phyloP scores from a whole-genome alignment of 768 basidiomycete species.

The Podaxis sp. region DNA sequence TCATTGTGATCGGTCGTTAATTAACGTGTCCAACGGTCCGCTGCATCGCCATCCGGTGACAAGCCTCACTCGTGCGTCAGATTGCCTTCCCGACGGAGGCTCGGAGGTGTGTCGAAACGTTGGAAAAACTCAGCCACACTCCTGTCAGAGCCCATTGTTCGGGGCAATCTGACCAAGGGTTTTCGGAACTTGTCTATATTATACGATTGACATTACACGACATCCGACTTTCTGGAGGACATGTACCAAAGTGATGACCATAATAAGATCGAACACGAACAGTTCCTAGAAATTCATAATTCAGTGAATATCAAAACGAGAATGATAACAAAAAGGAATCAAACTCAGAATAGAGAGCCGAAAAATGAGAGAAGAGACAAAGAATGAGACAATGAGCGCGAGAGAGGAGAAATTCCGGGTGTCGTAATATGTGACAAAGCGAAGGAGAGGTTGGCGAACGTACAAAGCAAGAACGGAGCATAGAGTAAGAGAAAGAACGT shows the following conservation, averaged over 20 bases:
- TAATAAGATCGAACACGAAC: neutral
- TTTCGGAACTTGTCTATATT: neutral
- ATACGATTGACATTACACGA: conserved; percentile 7
- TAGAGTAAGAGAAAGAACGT: conserved; percentile 1
- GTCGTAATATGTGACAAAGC: neutral
- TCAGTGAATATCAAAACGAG: neutral
- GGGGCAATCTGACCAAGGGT: neutral
- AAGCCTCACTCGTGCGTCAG: too few species aligned
- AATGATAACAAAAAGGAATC: neutral
- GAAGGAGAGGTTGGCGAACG: conserved; percentile 15
- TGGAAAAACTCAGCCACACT: too few species aligned
- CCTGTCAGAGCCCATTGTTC: too few species aligned
- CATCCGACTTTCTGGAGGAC: neutral
- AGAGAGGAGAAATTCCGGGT: neutral
- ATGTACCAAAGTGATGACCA: neutral
- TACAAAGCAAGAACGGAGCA: conserved; percentile 13
- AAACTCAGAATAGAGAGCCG: neutral
- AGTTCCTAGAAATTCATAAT: conserved; percentile 7
- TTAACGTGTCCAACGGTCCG: too few species aligned
- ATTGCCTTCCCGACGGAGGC: too few species aligned
- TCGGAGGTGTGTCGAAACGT: too few species aligned
- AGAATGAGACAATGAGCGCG: conserved; percentile 6
- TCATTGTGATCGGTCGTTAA: too few species aligned
- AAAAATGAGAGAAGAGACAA: conserved; percentile 9
- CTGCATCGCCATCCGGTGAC: too few species aligned